Conservation (phyloP, 2,329 filamentous ascomycete genomes). For the Trichoderma sp. region DNA sequence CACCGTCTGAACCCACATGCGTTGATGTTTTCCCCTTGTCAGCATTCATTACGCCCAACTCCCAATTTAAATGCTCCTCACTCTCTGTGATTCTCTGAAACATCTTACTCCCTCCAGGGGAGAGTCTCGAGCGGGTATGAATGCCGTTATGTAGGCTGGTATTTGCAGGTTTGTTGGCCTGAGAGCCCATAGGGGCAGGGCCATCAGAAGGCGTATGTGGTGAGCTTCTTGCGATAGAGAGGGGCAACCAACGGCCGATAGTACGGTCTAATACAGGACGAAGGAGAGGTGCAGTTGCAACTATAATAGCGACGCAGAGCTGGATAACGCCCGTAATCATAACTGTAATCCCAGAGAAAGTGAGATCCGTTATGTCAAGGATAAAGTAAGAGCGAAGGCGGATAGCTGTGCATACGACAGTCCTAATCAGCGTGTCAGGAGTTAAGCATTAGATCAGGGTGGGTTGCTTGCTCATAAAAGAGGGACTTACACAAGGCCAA, state of each 20-base stretch:
- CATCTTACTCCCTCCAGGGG: background rate
- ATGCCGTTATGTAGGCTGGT: background rate
- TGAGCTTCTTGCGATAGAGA: background rate
- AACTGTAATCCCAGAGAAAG: constrained; percentile 25
- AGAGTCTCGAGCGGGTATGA: background rate
- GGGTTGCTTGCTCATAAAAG: background rate
- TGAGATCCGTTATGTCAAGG: constrained; percentile 28
- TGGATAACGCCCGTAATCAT: constrained; percentile 27
- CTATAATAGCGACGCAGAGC: constrained; percentile 28
- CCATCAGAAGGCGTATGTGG: background rate
- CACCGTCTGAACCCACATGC: background rate
- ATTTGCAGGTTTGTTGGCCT: background rate
- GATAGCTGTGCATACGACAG: constrained; percentile 26
- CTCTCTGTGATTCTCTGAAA: constrained; percentile 30
- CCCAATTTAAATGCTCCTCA: constrained; percentile 30
- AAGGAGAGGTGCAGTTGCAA: constrained; percentile 28
- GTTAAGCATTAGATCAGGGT: no score
- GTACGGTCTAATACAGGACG: constrained; percentile 29
- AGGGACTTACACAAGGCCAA: constrained; percentile 26
- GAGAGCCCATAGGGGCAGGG: background rate
- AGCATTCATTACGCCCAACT: constrained; percentile 27
- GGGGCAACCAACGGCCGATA: constrained; percentile 16
- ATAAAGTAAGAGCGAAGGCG: constrained; percentile 28
- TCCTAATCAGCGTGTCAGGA: constrained; percentile 17
- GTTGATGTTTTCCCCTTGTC: constrained; percentile 27